Percentiles rank a stretch among this genome's conserved stretches.
Conservation (phyloP, 176 grass and related monocot species). For the Areca catechu region DNA sequence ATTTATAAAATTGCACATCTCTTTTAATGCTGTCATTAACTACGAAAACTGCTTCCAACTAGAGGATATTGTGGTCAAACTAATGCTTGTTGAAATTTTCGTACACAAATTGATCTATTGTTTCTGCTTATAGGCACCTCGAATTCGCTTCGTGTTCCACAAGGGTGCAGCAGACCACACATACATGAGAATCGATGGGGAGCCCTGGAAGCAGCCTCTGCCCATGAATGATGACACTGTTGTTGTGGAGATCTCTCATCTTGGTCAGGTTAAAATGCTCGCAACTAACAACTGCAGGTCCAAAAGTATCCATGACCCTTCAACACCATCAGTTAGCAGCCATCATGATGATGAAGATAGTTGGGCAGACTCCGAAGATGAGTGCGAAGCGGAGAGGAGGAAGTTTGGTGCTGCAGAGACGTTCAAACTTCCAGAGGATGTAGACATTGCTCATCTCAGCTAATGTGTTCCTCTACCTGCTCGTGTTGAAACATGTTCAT, state of each 20-base stretch:
- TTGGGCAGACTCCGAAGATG: neutral
- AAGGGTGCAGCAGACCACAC: constrained; percentile 47
- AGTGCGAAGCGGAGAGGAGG: constrained; percentile 9
- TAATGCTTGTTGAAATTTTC: no score
- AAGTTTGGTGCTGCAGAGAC: constrained; percentile 16
- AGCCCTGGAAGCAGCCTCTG: constrained; percentile 91
- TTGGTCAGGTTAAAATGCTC: constrained; percentile 72
- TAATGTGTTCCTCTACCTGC: neutral
- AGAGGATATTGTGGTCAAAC: no score
- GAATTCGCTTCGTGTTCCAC: constrained; percentile 74
- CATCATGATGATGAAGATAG: neutral
- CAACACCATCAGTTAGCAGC: neutral
- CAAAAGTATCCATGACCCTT: constrained; percentile 28
- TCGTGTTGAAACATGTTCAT: no score
- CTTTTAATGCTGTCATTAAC: no score
- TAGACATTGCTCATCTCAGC: constrained; percentile 12
- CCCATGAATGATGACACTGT: constrained; percentile 49
- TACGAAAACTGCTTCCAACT: no score
- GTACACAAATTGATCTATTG: no score
- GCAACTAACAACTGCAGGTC: constrained; percentile 50
- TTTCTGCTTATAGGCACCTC: constrained; percentile 27
- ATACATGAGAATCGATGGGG: constrained; percentile 86
- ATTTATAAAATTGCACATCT: no score
- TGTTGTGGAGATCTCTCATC: constrained; percentile 69
- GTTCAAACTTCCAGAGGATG: constrained; percentile 6